These are phyloP conservation scores for Drechslerella coelobrocha DNA, from an alignment of 2,329 filamentous ascomycete species.

Conservation along the genomic window DNA sequence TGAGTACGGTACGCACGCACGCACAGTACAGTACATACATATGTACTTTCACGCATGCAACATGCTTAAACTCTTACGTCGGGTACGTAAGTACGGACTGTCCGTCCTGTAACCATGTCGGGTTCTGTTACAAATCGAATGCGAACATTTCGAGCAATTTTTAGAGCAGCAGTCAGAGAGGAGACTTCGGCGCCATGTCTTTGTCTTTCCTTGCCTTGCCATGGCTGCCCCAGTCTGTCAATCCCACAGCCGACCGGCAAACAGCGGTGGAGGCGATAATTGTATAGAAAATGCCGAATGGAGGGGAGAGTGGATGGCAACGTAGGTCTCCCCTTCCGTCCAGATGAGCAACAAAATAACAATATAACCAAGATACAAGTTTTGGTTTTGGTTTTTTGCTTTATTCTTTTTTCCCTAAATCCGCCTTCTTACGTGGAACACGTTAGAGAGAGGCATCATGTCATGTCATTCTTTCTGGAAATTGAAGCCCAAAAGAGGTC, in stretches of 20 bases:
- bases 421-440: conserved; percentile 1
- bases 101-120: background rate
- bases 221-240: conserved; percentile 47
- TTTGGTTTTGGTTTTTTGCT: no score
- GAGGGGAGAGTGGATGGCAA: conserved; percentile 26
- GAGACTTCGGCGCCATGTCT: conserved; percentile 23
- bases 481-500: background rate
- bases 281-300: conserved; percentile 6
- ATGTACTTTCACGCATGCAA: background rate
- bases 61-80: background rate
- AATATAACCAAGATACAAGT: background rate
- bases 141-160: background rate
- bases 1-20: conserved; percentile 6
- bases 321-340: conserved; percentile 20
- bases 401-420: background rate
- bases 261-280: conserved; percentile 35
- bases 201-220: conserved; percentile 18
- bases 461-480: conserved; percentile 8
- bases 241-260: conserved; percentile 50
- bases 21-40: background rate
- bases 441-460: conserved; percentile 1
- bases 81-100: background rate
- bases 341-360: conserved; percentile 3
- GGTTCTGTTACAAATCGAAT: conserved; percentile 1
- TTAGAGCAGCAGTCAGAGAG: conserved; percentile 13